These are phyloP conservation scores for Amanita exitialis DNA, from an alignment of 768 basidiomycete genomes.

Conservation along the genomic window DNA sequence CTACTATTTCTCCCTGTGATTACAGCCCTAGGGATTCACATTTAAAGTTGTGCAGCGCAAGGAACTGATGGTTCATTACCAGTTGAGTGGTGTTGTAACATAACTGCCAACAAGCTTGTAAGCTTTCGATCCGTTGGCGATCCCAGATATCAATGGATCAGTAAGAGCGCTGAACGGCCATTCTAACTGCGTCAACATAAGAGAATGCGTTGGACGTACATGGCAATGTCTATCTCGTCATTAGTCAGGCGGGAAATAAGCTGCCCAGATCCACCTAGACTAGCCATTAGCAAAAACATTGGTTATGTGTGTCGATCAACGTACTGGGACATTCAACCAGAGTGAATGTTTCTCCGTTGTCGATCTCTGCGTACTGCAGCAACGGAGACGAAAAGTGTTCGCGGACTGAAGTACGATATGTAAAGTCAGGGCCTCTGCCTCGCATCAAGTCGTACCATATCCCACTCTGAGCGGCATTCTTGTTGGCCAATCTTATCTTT, in stretches of 20 bases:
- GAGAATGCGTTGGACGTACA: conserved; percentile 33
- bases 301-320: conserved; percentile 8
- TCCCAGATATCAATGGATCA: conserved; percentile 84
- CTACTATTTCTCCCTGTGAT: conserved; percentile 70
- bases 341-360: conserved; percentile 64
- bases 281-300: neutral
- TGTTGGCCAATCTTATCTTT: no score
- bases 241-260: conserved; percentile 65
- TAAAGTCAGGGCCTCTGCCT: neutral
- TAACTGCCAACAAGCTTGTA: conserved; percentile 93
- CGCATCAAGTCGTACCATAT: conserved; percentile 26
- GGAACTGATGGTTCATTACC: conserved; percentile 28
- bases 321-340: conserved; percentile 86
- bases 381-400: conserved; percentile 93
- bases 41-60: neutral
- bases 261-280: conserved; percentile 78
- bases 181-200: conserved; percentile 3
- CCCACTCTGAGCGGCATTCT: conserved; percentile 25
- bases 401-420: conserved; percentile 34
- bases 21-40: conserved; percentile 68
- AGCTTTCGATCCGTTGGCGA: conserved; percentile 78
- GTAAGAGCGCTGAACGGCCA: conserved; percentile 55
- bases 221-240: conserved; percentile 74
- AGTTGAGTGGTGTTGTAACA: conserved; percentile 82
- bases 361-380: conserved; percentile 69